Base-by-base conservation (phyloP, 257 asterid species). In the Jasminum sambac region DNA sequence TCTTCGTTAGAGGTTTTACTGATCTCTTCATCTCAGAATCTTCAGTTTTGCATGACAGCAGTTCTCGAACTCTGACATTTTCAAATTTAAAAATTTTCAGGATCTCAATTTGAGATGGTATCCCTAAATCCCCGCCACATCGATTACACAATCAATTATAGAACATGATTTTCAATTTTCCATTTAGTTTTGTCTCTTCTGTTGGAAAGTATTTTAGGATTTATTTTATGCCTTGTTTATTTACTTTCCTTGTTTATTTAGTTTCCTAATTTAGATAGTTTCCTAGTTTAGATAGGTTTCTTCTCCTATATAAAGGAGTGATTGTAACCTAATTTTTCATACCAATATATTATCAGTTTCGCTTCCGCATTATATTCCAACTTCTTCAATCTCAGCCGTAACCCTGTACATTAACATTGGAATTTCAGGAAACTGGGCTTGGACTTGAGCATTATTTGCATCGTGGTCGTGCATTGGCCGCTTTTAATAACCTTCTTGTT, bases 401-500 rank as follows among this genome's bases (percentile, higher is more conserved):
- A 48, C 25, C 43, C 43, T 66, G 34, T 46, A 25, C 64, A 37
- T 60, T 50, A 61, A 66, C 52, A 39, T 40, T 64, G 65, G 50
- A 39, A 64, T 69, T 55, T 65, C 86, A 93, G 99, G 98, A 86
- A 84, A 80, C 91, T 82, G 92, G 86, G 69, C 85, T 78, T 25
- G 99, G 98, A 62, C 82, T 95, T 73, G 98, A 95, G 81, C 96
- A 91, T 82, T 89, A 95, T 82, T 83, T 95, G 83, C 98, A 91
- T 81, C 98, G 99, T 76, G 99, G 99, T 36, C 98, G 95, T 80
- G 96, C 99, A 70, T 77, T 95, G 76, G 97, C 95, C 39, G 96
- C 98, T 78, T 83, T 89, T 44, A 81, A 81, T 77, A 83, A 88
- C 74, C 82, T 95, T 57, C 91, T 95, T 70, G 79, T 87, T 60